Conservation (phyloP, 2,329 filamentous ascomycete genomes). For the Fusarium armeniacum region DNA sequence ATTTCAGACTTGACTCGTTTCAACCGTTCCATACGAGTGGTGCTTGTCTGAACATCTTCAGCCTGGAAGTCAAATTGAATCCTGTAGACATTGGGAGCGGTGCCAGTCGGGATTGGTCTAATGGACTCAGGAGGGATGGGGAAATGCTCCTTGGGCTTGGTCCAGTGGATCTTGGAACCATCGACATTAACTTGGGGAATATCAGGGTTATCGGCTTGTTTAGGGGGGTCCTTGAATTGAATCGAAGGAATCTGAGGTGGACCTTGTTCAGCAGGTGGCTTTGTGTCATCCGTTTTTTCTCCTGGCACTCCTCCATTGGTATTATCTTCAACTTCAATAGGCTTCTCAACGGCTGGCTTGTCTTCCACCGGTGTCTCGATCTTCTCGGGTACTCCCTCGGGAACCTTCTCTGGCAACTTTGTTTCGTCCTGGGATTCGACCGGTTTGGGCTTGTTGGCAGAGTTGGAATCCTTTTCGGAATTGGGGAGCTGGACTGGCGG, state of each 20-base stretch:
- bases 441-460: constrained; percentile 29
- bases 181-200: constrained; percentile 31
- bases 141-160: constrained; percentile 79
- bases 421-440: constrained; percentile 20
- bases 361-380: constrained; percentile 17
- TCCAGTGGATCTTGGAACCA: constrained; percentile 74
- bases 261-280: constrained; percentile 25
- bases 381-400: constrained; percentile 1
- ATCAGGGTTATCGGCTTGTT: constrained; percentile 38
- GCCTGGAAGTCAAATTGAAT: constrained; percentile 81
- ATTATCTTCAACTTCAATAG: constrained; percentile 17
- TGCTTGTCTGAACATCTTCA: constrained; percentile 72
- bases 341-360: constrained; percentile 25
- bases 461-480: constrained; percentile 26
- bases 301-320: constrained; percentile 8
- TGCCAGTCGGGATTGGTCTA: constrained; percentile 80
- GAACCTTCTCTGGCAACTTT: constrained; percentile 7
- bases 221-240: constrained; percentile 51
- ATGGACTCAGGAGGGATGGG: constrained; percentile 79
- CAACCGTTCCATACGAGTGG: constrained; percentile 74
- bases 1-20: constrained; percentile 80
- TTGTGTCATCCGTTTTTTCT: constrained; percentile 13
- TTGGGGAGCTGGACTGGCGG: constrained; percentile 35
- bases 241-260: constrained; percentile 42
- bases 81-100: constrained; percentile 77